phyloP scores from a whole-genome alignment of 768 basidiomycete genomes.

The Boletales sp. region DNA sequence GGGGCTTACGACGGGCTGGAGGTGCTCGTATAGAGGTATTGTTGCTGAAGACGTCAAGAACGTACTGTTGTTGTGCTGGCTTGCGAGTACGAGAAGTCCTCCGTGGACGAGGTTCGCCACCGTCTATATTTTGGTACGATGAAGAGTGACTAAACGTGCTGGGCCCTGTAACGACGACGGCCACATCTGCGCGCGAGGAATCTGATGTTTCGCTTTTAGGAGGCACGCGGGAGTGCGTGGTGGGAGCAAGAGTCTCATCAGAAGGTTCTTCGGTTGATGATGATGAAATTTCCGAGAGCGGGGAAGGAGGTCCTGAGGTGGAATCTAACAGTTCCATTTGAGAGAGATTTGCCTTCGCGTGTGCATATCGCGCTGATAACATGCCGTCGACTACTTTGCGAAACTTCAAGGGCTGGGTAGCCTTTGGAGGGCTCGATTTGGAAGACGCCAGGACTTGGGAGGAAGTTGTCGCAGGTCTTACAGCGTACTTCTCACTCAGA shows the following conservation, averaged over 20 bases:
- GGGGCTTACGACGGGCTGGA: constrained; percentile 44
- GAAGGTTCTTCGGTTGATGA: constrained; percentile 16
- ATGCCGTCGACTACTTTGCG: constrained; percentile 40
- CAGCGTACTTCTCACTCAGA: constrained; percentile 26
- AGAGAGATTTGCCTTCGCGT: constrained; percentile 14
- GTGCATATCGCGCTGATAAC: constrained; percentile 25
- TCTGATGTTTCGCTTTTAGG: constrained; percentile 1
- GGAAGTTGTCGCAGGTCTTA: constrained; percentile 17
- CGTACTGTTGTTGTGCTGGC: constrained; percentile 30
- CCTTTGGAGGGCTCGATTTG: constrained; percentile 19
- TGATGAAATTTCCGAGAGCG: constrained; percentile 25
- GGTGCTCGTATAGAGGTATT: constrained; percentile 26
- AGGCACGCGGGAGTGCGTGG: not conserved
- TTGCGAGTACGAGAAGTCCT: constrained; percentile 53
- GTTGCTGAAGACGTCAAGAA: constrained; percentile 37
- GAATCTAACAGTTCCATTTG: constrained; percentile 5
- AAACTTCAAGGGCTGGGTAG: constrained; percentile 31
- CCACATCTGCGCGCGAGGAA: not conserved
- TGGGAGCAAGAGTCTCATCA: not conserved
- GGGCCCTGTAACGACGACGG: constrained; percentile 9
- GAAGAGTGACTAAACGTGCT: constrained; percentile 3
- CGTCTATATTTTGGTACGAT: constrained; percentile 11
- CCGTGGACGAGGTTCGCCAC: constrained; percentile 26
- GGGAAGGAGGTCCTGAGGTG: constrained; percentile 4
- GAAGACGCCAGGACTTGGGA: constrained; percentile 9